These are phyloP conservation scores for Colletotrichum filicis DNA, from an alignment of 2,329 filamentous ascomycete genomes.

Conservation along the genomic window DNA sequence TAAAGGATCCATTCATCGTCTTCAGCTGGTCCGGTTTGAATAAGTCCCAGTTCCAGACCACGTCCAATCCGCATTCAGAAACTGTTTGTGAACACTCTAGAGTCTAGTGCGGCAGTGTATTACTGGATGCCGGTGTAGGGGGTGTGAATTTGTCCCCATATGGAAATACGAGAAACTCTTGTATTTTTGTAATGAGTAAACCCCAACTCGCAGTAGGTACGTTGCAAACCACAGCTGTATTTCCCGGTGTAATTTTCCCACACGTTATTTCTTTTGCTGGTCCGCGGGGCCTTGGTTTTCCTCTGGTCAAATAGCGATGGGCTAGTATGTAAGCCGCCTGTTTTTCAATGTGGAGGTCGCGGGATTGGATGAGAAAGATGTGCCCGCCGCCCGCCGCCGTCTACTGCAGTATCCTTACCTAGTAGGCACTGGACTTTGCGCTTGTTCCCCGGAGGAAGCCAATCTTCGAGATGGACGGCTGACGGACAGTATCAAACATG, in stretches of 20 bases:
- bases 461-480: neutral
- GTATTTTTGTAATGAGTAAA: neutral
- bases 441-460: neutral
- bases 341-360: neutral
- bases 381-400: neutral
- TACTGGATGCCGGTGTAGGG: neutral
- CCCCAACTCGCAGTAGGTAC: neutral
- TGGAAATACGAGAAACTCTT: conserved; percentile 4
- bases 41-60: neutral
- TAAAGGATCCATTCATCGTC: neutral
- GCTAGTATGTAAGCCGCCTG: conserved; percentile 8
- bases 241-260: neutral
- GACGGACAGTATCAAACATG: neutral
- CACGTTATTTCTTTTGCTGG: neutral
- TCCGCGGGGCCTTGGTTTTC: neutral
- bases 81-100: neutral
- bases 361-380: neutral
- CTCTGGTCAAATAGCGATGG: conserved; percentile 1
- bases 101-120: neutral
- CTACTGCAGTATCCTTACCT: neutral
- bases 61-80: neutral
- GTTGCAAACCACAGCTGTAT: neutral
- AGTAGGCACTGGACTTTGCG: neutral
- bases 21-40: neutral
- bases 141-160: neutral